These are phyloP conservation scores for Colletotrichum sojae DNA, from an alignment of 2,329 filamentous ascomycete species.

Conservation along the genomic window DNA sequence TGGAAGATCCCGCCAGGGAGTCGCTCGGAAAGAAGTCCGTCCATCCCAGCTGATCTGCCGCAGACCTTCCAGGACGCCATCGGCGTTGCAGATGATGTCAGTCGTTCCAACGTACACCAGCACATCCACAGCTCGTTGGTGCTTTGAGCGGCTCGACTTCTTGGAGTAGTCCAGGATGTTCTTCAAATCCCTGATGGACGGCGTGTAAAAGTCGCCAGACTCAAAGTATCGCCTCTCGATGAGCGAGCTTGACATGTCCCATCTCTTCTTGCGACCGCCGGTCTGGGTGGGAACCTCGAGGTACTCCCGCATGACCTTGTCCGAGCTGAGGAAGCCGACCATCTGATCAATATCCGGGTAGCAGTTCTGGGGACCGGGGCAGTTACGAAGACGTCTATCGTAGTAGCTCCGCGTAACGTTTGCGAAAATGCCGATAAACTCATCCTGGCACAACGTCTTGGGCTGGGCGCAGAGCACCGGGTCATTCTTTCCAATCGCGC, in stretches of 20 bases:
- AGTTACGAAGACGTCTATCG: slow-evolving; percentile 14
- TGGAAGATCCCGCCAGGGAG: slow-evolving; percentile 4
- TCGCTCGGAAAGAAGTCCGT: slow-evolving; percentile 4
- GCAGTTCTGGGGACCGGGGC: slow-evolving; percentile 15
- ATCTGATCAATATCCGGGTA: slow-evolving; percentile 23
- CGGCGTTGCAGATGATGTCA: slow-evolving; percentile 31
- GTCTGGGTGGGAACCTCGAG: slow-evolving; percentile 19
- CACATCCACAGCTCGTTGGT: background rate
- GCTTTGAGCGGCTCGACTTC: background rate
- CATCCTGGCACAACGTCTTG: slow-evolving; percentile 4
- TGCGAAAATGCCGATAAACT: slow-evolving; percentile 16
- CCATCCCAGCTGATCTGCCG: slow-evolving; percentile 10
- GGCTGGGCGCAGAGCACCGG: slow-evolving; percentile 20
- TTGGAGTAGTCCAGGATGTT: background rate
- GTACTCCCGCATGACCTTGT: background rate
- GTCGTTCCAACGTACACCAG: slow-evolving; percentile 20
- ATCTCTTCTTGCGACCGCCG: slow-evolving; percentile 3
- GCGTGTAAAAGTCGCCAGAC: slow-evolving; percentile 24
- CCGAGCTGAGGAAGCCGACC: slow-evolving; percentile 3
- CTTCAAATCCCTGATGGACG: background rate
- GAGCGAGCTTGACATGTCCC: slow-evolving; percentile 17
- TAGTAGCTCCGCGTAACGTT: slow-evolving; percentile 24
- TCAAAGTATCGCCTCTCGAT: slow-evolving; percentile 4
- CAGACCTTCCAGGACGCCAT: slow-evolving; percentile 23
- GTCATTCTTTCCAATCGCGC: background rate